Percentiles rank a stretch among this genome's conserved stretches.
Evolutionary conservation across 2,329 filamentous ascomycete species (phyloP).

Genomic region (Aspergillus sp.): DNA sequence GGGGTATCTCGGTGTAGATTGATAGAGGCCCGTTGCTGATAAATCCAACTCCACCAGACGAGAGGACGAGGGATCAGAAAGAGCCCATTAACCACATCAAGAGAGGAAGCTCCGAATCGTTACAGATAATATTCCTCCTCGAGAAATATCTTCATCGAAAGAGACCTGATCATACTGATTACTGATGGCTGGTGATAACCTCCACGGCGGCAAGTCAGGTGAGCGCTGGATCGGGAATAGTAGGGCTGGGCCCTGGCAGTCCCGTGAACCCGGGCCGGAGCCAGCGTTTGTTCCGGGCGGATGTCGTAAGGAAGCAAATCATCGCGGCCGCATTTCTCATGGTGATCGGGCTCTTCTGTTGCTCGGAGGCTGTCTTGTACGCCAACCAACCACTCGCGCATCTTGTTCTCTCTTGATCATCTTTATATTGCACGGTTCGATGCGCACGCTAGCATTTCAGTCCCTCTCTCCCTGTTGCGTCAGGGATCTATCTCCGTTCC

Average conservation of each 20-base stretch:
- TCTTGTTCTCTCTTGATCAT: constrained; percentile 1
- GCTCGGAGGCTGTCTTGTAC: neutral
- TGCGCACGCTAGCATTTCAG: constrained; percentile 21
- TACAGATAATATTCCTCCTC: no score
- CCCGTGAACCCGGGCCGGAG: constrained; percentile 25
- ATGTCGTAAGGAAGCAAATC: constrained; percentile 36
- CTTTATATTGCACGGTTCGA: constrained; percentile 19
- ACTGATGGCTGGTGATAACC: neutral
- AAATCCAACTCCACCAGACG: neutral
- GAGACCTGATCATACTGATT: no score
- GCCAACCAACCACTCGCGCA: neutral
- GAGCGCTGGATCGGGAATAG: constrained; percentile 27
- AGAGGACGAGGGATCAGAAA: neutral
- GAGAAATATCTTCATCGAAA: no score
- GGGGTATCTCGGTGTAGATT: neutral
- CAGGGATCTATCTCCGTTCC: constrained; percentile 19
- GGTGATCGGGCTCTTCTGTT: constrained; percentile 9
- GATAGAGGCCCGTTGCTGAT: neutral
- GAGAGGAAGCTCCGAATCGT: no score
- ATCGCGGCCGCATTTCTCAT: constrained; percentile 34
- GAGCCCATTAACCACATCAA: no score
- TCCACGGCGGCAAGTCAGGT: neutral
- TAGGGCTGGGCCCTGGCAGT: constrained; percentile 28
- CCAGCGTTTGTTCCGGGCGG: constrained; percentile 17
- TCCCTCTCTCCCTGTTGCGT: constrained; percentile 13